These are phyloP conservation scores for Barbarea vulgaris DNA, from an alignment of 345 rosid genomes.

Conservation along the genomic window DNA sequence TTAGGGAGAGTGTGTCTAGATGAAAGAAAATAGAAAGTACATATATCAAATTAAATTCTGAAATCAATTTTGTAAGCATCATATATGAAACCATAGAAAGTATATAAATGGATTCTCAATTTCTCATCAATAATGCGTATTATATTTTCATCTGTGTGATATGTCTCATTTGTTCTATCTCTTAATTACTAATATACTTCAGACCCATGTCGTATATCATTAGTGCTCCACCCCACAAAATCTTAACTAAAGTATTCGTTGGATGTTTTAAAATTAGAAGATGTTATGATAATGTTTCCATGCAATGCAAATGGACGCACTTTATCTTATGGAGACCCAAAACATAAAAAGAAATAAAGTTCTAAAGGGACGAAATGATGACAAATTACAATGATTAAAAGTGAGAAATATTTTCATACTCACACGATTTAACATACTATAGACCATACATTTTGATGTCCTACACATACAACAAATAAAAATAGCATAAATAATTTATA, in stretches of 20 bases:
- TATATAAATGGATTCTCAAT: neutral
- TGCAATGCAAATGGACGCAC: conserved; percentile 48
- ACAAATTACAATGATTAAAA: conserved; percentile 43
- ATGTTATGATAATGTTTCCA: conserved; percentile 45
- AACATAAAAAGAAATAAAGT: conserved; percentile 41
- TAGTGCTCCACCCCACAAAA: conserved; percentile 45
- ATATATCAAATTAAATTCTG: neutral
- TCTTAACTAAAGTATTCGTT: conserved; percentile 30
- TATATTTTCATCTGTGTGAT: neutral
- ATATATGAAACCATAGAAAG: conserved; percentile 5
- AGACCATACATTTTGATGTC: conserved; percentile 17
- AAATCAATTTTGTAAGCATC: neutral
- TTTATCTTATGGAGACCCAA: conserved; percentile 48
- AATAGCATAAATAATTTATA: neutral
- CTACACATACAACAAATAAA: conserved; percentile 14
- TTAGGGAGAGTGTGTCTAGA: neutral
- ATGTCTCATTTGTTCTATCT: conserved; percentile 20
- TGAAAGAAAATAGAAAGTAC: neutral
- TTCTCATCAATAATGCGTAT: neutral
- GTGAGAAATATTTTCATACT: conserved; percentile 26
- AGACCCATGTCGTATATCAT: conserved; percentile 33
- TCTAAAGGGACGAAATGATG: conserved; percentile 41
- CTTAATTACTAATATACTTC: conserved; percentile 17
- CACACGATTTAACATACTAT: conserved; percentile 24
- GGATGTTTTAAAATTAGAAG: conserved; percentile 14